Evolutionary conservation across 2,329 filamentous ascomycete genomes (phyloP).

Genomic region (Claviceps sp.): DNA sequence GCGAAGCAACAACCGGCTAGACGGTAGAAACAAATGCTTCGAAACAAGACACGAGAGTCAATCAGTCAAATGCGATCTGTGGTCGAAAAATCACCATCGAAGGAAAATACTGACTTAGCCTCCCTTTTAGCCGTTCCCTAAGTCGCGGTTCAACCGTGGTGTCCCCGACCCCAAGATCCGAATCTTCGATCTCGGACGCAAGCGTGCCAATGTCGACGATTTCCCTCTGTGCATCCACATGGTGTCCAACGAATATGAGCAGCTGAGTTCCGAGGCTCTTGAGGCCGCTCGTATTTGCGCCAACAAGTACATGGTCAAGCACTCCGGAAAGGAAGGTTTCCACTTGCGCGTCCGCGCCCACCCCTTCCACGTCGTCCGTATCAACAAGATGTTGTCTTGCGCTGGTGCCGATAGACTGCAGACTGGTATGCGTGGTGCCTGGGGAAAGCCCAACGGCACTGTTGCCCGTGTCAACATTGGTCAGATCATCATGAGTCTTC

Average conservation of each 20-base stretch:
- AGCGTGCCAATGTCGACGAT: constrained; percentile 97
- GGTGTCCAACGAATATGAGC: constrained; percentile 99
- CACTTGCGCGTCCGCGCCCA: constrained; percentile 75
- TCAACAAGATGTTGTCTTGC: constrained; percentile 99
- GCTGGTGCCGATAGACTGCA: constrained; percentile 99
- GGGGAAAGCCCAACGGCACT: constrained; percentile 97
- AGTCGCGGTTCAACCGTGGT: constrained; percentile 99
- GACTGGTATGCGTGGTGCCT: constrained; percentile 99
- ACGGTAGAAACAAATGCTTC: background rate
- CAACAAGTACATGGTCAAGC: constrained; percentile 90
- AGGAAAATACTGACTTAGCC: background rate
- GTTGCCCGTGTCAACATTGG: constrained; percentile 99
- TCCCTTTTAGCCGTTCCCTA: constrained; percentile 69
- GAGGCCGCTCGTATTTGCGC: constrained; percentile 99
- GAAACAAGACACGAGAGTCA: background rate
- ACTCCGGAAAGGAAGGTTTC: constrained; percentile 59
- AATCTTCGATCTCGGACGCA: constrained; percentile 98
- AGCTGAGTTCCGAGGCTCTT: constrained; percentile 98
- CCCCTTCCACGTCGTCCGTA: constrained; percentile 99
- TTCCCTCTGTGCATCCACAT: constrained; percentile 99
- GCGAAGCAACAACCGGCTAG: background rate
- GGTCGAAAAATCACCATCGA: background rate
- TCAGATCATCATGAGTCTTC: constrained; percentile 95
- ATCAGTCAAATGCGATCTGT: background rate
- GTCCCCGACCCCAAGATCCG: constrained; percentile 74